phyloP scores from a whole-genome alignment of 2,329 filamentous ascomycete genomes.

The Fusarium transvaalense region DNA sequence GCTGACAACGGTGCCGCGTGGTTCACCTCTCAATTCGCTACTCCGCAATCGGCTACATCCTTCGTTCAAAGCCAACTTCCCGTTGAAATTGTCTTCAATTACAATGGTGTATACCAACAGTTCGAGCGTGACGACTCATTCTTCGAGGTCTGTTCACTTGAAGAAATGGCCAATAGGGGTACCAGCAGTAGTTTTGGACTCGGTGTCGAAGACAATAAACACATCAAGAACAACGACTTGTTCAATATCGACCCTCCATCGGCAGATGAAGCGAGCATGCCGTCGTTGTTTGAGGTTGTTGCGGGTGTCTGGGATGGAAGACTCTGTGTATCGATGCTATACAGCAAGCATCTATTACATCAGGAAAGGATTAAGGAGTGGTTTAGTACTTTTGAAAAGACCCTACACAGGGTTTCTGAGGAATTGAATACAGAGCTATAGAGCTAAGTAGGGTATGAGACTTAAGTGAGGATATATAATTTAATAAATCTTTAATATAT shows the following conservation, averaged over 20 bases:
- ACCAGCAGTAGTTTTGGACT: background rate
- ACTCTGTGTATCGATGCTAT: slow-evolving; percentile 13
- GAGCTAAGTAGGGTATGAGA: no score
- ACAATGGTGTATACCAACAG: slow-evolving; percentile 13
- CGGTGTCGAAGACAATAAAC: background rate
- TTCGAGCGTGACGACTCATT: slow-evolving; percentile 10
- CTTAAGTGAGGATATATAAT: no score
- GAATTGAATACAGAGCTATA: background rate
- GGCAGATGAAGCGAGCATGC: background rate
- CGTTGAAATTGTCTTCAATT: slow-evolving; percentile 23
- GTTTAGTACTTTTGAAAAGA: slow-evolving; percentile 4
- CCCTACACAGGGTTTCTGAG: background rate
- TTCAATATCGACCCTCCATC: slow-evolving; percentile 8
- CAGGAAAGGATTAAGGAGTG: slow-evolving; percentile 7
- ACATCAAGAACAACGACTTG: background rate
- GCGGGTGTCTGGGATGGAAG: slow-evolving; percentile 9
- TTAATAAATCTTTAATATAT: no score
- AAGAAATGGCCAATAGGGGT: slow-evolving; percentile 2
- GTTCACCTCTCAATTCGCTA: slow-evolving; percentile 26
- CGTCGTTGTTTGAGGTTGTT: slow-evolving; percentile 15
- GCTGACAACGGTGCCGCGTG: slow-evolving; percentile 4
- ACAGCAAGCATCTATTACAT: slow-evolving; percentile 7
- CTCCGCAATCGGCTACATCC: slow-evolving; percentile 6
- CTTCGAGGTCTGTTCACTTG: slow-evolving; percentile 10
- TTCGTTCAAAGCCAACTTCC: slow-evolving; percentile 7